Evolutionary conservation across 2,329 filamentous ascomycete species (phyloP), one percentile per base, ranked within the genome.

Genomic region (Penicillium italicum): DNA sequence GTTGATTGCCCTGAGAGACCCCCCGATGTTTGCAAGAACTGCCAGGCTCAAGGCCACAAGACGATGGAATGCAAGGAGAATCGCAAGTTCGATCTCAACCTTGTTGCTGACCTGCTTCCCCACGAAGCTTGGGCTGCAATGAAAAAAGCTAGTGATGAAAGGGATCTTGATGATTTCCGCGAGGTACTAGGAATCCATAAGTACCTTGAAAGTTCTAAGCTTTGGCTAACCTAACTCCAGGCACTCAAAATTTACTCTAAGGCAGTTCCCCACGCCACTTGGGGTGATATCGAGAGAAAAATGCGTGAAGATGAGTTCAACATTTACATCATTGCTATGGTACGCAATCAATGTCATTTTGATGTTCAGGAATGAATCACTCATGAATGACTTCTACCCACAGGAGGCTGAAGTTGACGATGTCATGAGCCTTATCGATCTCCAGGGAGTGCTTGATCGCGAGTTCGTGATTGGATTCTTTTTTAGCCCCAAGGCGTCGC

Each of bases 251-350:
- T 80, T 3, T 83, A 83, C 57, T 75, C 75, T 57, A 81, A 82
- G 55, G 76, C 77, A 2, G 71, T 70, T 28, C 76, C 76, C 2
- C 55, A 69, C 58, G 78, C 75, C 51, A 78, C 68, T 55, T 83
- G 76, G 54, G 70, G 68, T 11, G 76, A 77, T 1, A 76, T 84
- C 10, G 82, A 84, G 62, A 70, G 72, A 20, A 76, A 76, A 46
- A 76, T 84, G 59, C 80, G 81, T 10, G 69, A 73, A 7, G 76
- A 80, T 5, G 67, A 69, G 0, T 70, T 78, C 50, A 77, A 74
- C 5, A 64, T 83, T 58, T 79, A 77, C 62, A 68, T 84, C n/a
- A 80, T 84, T 58, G 82, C 76, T 12, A 69, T 79, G 62, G 74
- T 80, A 67, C 67, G 65, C 41, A 9, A 16, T 45, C 6, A 12